phyloP scores from a whole-genome alignment of 2,329 filamentous ascomycete genomes.

The Dactylellina leptospora region DNA sequence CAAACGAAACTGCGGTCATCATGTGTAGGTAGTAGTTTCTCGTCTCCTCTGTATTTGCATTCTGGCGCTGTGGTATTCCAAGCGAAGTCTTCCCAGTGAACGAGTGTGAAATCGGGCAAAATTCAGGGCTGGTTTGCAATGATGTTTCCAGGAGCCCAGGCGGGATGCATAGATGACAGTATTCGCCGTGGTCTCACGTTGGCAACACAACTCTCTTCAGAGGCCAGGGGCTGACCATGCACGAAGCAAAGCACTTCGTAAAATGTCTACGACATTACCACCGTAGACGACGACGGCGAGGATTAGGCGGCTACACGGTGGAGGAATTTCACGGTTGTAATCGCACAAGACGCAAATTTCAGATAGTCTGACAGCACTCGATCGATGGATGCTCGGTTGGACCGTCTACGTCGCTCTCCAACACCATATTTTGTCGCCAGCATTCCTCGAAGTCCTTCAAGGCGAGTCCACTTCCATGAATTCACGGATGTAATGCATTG shows the following conservation, averaged over 20 bases:
- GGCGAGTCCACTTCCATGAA: constrained; percentile 13
- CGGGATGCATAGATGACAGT: constrained; percentile 21
- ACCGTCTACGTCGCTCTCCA: neutral
- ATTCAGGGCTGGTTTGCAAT: constrained; percentile 14
- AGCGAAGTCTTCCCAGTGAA: constrained; percentile 1
- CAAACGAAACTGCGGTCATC: neutral
- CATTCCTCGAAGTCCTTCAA: constrained; percentile 32
- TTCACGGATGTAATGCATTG: constrained; percentile 45
- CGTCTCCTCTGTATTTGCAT: neutral
- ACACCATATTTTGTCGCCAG: constrained; percentile 4
- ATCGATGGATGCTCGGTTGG: constrained; percentile 17
- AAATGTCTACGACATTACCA: constrained; percentile 10
- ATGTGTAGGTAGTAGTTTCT: no score
- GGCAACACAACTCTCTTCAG: constrained; percentile 37
- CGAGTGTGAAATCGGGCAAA: constrained; percentile 8
- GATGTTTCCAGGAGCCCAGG: neutral
- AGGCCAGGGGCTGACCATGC: constrained; percentile 40
- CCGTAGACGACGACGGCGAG: constrained; percentile 8
- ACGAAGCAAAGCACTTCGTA: neutral
- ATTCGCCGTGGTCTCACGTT: constrained; percentile 36
- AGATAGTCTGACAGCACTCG: constrained; percentile 27
- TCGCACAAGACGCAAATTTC: constrained; percentile 9
- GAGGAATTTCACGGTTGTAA: constrained; percentile 1
- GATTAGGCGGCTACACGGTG: constrained; percentile 14
- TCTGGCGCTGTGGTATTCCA: neutral